These are phyloP conservation scores for Septoria petroselini DNA, from an alignment of 2,329 filamentous ascomycete species.

Conservation along the genomic window DNA sequence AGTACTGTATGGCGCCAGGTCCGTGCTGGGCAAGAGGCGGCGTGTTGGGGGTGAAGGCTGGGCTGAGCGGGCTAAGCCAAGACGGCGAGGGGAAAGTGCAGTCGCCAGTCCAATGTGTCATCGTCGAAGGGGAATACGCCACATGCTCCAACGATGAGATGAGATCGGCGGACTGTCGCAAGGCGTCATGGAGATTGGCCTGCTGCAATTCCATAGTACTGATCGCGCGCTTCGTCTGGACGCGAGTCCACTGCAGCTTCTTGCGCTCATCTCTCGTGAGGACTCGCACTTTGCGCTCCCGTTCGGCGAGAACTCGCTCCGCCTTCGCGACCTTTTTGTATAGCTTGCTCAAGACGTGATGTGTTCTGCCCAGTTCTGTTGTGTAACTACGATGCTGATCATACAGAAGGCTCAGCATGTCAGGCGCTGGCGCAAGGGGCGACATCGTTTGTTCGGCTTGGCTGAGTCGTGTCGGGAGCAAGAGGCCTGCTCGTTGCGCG, in stretches of 20 bases:
- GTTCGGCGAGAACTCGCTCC: conserved; percentile 25
- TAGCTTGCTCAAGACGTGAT: conserved; percentile 31
- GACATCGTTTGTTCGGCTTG: conserved; percentile 19
- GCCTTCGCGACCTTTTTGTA: conserved; percentile 32
- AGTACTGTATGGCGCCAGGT: conserved; percentile 28
- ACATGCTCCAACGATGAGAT: conserved; percentile 28
- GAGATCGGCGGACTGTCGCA: conserved; percentile 31
- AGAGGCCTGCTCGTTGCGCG: conserved; percentile 30
- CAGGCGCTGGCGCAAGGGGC: conserved; percentile 11
- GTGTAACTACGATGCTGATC: conserved; percentile 31
- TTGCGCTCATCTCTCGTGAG: conserved; percentile 32
- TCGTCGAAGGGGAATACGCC: conserved; percentile 16
- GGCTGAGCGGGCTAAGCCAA: conserved; percentile 26
- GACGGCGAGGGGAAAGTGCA: conserved; percentile 27
- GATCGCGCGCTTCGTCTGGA: conserved; percentile 26
- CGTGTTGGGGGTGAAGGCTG: conserved; percentile 21
- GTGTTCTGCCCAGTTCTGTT: conserved; percentile 30
- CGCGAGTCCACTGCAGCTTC: conserved; percentile 31
- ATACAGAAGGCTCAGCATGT: conserved; percentile 30
- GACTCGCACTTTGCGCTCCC: conserved; percentile 23
- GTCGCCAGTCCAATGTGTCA: conserved; percentile 24
- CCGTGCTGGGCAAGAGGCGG: conserved; percentile 6
- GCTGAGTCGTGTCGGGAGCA: conserved; percentile 19
- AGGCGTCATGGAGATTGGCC: conserved; percentile 26
- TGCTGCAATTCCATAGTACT: conserved; percentile 28